Evolutionary conservation across 2,329 filamentous ascomycete genomes (phyloP).

Genomic region (Thielaviopsis ethacetica): DNA sequence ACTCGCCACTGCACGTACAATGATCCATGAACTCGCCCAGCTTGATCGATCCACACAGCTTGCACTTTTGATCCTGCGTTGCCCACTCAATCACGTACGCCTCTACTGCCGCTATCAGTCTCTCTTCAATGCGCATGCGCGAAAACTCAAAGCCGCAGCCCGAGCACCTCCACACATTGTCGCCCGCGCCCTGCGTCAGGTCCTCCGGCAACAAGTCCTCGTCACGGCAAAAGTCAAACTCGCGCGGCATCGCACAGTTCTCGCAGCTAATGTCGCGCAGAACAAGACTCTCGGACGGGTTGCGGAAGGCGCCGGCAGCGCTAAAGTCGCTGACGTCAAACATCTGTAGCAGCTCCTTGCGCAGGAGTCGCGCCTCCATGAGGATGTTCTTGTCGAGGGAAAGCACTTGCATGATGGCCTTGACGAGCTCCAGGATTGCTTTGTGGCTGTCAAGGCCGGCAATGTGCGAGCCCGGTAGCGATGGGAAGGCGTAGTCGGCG

Average conservation of each 20-base stretch:
- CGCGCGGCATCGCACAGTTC: slow-evolving; percentile 74
- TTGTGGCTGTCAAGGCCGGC: slow-evolving; percentile 13
- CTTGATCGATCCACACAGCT: slow-evolving; percentile 51
- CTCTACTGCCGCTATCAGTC: slow-evolving; percentile 61
- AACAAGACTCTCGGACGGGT: slow-evolving; percentile 61
- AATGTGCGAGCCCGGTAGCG: slow-evolving; percentile 54
- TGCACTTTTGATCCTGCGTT: slow-evolving; percentile 78
- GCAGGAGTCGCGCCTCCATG: slow-evolving; percentile 70
- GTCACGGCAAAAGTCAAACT: slow-evolving; percentile 86
- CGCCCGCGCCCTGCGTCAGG: slow-evolving; percentile 14
- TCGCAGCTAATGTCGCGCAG: slow-evolving; percentile 69
- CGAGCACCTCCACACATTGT: slow-evolving; percentile 53
- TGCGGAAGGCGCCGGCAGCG: slow-evolving; percentile 70
- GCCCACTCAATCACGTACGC: slow-evolving; percentile 63
- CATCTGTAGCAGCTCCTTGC: slow-evolving; percentile 74
- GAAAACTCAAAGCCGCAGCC: slow-evolving; percentile 65
- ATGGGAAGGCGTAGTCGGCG: slow-evolving; percentile 72
- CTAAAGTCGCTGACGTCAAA: slow-evolving; percentile 95
- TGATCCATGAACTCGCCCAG: slow-evolving; percentile 95
- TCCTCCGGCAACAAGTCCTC: slow-evolving; percentile 53
- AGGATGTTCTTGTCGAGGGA: slow-evolving; percentile 80
- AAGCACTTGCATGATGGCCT: slow-evolving; percentile 81
- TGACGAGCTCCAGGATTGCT: slow-evolving; percentile 64
- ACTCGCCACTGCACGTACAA: slow-evolving; percentile 79
- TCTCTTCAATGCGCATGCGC: slow-evolving; percentile 68